Percentiles rank a stretch among this genome's conserved stretches.
phyloP scores from a whole-genome alignment of 2,329 filamentous ascomycete species.

The Orbilia quercus region DNA sequence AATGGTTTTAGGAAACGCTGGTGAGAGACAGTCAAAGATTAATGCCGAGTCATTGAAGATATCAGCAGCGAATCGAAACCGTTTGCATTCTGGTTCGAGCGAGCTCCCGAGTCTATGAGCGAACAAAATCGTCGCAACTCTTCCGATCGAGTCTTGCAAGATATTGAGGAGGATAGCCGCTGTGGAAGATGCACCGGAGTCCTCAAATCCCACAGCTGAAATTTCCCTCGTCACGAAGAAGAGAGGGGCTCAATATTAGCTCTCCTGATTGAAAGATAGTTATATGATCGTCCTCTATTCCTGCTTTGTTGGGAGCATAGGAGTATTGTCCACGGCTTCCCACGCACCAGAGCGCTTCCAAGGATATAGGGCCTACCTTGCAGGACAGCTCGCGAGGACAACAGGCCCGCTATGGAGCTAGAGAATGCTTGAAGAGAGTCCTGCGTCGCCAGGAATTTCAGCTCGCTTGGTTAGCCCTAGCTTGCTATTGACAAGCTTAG shows the following conservation, averaged over 20 bases:
- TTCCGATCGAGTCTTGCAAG: slow-evolving; percentile 81
- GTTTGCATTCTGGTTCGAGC: slow-evolving; percentile 90
- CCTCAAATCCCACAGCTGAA: slow-evolving; percentile 81
- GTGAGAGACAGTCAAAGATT: slow-evolving; percentile 84
- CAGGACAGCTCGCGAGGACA: slow-evolving; percentile 84
- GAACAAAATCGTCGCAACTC: slow-evolving; percentile 86
- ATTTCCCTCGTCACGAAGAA: slow-evolving; percentile 26
- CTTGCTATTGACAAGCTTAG: slow-evolving; percentile 19
- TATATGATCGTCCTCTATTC: slow-evolving; percentile 51
- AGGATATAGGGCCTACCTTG: slow-evolving; percentile 69
- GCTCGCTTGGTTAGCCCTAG: slow-evolving; percentile 25
- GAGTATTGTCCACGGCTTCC: slow-evolving; percentile 37
- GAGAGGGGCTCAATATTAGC: slow-evolving; percentile 25
- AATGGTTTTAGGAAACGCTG: slow-evolving; percentile 72
- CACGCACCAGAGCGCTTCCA: slow-evolving; percentile 14
- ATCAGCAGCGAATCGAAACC: slow-evolving; percentile 86
- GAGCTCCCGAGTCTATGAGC: slow-evolving; percentile 83
- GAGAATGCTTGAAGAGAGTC: slow-evolving; percentile 88
- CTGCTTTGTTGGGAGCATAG: slow-evolving; percentile 44
- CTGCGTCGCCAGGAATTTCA: slow-evolving; percentile 59
- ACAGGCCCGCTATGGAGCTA: slow-evolving; percentile 80
- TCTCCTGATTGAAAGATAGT: slow-evolving; percentile 7
- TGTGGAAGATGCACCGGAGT: slow-evolving; percentile 81
- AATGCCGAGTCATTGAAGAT: slow-evolving; percentile 88
- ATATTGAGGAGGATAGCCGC: slow-evolving; percentile 84